Conservation (phyloP, 164 flowering plant genomes). For the Cinnamomum micranthum region DNA sequence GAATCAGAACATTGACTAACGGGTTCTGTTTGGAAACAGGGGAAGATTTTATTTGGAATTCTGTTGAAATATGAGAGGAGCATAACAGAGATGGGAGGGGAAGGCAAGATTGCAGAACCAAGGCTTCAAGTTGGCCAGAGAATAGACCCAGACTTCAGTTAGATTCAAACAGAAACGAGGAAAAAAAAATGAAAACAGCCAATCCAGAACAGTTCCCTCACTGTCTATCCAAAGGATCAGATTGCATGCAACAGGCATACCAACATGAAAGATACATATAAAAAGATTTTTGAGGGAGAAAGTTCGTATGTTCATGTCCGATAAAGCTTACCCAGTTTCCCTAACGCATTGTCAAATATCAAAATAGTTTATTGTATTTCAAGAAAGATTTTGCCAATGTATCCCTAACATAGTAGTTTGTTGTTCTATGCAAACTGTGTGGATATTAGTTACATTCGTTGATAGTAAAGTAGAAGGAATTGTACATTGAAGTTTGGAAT, state of each 20-base stretch:
- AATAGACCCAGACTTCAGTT: not conserved
- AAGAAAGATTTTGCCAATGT: too few species aligned
- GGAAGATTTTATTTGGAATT: constrained; percentile 16
- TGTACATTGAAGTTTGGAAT: too few species aligned
- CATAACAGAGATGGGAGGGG: not conserved
- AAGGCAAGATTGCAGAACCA: not conserved
- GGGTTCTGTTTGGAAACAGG: constrained; percentile 8
- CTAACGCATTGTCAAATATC: too few species aligned
- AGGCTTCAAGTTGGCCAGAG: constrained; percentile 17
- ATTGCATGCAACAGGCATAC: not conserved
- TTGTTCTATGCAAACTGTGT: too few species aligned
- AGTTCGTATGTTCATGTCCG: not conserved
- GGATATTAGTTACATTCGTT: too few species aligned
- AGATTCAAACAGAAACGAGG: not conserved
- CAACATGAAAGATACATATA: not conserved
- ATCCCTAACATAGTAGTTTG: too few species aligned
- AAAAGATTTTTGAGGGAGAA: not conserved
- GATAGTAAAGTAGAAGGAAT: too few species aligned
- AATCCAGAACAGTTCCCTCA: not conserved
- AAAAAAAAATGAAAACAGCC: not conserved
- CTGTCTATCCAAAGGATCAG: not conserved
- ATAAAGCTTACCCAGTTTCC: not conserved
- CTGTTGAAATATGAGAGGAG: constrained; percentile 10
- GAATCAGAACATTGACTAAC: too few species aligned
- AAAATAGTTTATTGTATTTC: not conserved